Evolutionary conservation across 495 filamentous ascomycete species (phyloP).

Genomic region (Xylaria acuta): DNA sequence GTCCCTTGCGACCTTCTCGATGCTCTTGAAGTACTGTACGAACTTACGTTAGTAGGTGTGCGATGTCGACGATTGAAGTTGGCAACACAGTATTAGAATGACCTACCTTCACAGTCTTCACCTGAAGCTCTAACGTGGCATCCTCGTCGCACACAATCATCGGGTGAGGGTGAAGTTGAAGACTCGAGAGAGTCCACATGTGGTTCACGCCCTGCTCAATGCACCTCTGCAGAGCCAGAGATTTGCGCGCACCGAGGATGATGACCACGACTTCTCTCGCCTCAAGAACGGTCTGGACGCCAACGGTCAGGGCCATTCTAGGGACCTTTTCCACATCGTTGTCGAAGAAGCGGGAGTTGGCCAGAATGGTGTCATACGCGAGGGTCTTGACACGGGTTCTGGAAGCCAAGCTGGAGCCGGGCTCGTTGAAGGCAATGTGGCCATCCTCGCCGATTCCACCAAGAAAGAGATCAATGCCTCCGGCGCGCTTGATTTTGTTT

Average conservation of each 20-base stretch:
- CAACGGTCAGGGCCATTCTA: constrained; percentile 83
- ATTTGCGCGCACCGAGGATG: constrained; percentile 80
- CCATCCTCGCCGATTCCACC: constrained; percentile 86
- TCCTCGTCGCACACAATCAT: constrained; percentile 87
- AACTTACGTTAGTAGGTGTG: constrained; percentile 21
- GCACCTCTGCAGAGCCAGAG: constrained; percentile 78
- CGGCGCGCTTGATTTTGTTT: constrained; percentile 72
- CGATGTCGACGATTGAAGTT: neutral
- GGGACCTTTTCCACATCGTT: constrained; percentile 76
- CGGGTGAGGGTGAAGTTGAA: constrained; percentile 81
- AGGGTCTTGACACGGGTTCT: constrained; percentile 85
- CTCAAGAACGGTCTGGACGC: constrained; percentile 86
- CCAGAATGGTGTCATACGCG: constrained; percentile 84
- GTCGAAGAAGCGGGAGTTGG: constrained; percentile 83
- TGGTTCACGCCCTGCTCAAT: constrained; percentile 85
- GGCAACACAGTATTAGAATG: neutral
- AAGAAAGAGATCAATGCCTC: constrained; percentile 85
- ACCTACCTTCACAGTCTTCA: constrained; percentile 81
- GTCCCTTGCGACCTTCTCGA: constrained; percentile 63
- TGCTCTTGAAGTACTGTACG: constrained; percentile 69
- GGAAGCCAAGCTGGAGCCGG: constrained; percentile 78
- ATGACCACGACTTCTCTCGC: constrained; percentile 83
- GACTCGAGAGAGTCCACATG: constrained; percentile 85
- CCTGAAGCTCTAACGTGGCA: constrained; percentile 80
- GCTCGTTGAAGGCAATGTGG: constrained; percentile 91